Evolutionary conservation across 495 filamentous ascomycete genomes (phyloP).

Genomic region (Neurospora africana): DNA sequence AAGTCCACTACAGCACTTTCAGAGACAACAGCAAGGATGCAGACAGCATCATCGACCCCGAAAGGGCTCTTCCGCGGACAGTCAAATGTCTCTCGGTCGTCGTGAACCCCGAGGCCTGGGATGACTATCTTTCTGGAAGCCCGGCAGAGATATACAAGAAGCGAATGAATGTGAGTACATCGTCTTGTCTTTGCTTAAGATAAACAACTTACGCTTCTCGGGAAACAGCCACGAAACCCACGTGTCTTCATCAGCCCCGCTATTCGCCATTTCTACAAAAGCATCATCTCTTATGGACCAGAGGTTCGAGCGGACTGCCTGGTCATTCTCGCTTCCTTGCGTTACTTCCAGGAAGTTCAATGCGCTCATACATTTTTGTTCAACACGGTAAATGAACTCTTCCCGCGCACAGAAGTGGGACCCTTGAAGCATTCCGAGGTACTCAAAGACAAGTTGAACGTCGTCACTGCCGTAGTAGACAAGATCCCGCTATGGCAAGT

Average conservation of each 20-base stretch:
- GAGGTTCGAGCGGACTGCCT: background rate
- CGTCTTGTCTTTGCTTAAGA: background rate
- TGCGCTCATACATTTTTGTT: background rate
- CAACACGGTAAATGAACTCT: background rate
- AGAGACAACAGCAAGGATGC: background rate
- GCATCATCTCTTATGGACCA: background rate
- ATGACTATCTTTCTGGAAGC: background rate
- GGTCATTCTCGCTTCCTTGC: background rate
- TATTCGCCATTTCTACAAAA: background rate
- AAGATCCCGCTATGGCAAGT: conserved; percentile 14
- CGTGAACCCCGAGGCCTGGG: background rate
- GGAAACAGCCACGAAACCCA: background rate
- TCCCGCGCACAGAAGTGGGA: background rate
- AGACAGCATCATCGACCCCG: background rate
- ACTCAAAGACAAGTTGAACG: conserved; percentile 8
- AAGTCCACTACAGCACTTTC: background rate
- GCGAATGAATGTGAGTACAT: background rate
- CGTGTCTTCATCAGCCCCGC: background rate
- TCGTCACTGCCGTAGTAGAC: conserved; percentile 29
- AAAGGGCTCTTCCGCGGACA: background rate
- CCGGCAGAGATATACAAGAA: background rate
- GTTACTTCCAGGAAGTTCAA: background rate
- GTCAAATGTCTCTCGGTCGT: background rate
- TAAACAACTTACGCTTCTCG: background rate
- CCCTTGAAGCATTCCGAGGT: background rate